Evolutionary conservation across 2,329 filamentous ascomycete species (phyloP).

Genomic region (Gliomastix tumulicola): DNA sequence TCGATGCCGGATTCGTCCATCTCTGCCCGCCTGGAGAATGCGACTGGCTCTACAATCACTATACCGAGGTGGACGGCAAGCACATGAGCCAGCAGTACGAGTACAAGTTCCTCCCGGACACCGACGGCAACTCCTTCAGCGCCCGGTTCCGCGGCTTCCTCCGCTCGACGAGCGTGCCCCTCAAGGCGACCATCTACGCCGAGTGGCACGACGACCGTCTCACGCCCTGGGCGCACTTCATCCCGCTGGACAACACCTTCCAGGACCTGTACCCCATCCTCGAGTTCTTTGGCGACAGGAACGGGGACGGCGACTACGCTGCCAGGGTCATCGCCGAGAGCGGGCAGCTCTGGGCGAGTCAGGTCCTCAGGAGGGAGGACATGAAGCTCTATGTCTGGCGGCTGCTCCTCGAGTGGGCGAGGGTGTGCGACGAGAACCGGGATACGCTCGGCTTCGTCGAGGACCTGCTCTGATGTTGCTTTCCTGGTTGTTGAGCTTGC

Average conservation of each 20-base stretch:
- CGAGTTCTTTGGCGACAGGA: slow-evolving; percentile 48
- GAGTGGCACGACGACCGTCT: slow-evolving; percentile 72
- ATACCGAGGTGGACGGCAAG: slow-evolving; percentile 19
- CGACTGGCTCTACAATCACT: slow-evolving; percentile 28
- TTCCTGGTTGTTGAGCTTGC: too few relatives aligned
- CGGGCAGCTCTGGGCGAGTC: slow-evolving; percentile 54
- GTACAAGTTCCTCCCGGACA: slow-evolving; percentile 63
- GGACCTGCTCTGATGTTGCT: too few relatives aligned
- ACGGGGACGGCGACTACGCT: slow-evolving; percentile 39
- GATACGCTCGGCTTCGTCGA: slow-evolving; percentile 34
- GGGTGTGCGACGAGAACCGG: slow-evolving; percentile 38
- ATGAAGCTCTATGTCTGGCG: slow-evolving; percentile 61
- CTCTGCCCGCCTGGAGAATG: slow-evolving; percentile 30
- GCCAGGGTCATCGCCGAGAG: slow-evolving; percentile 52
- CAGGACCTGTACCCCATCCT: slow-evolving; percentile 59
- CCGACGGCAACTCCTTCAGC: slow-evolving; percentile 62
- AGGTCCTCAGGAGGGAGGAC: slow-evolving; percentile 55
- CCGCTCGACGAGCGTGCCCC: slow-evolving; percentile 54
- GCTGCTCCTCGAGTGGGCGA: slow-evolving; percentile 50
- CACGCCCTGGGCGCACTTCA: slow-evolving; percentile 65
- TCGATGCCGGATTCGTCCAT: slow-evolving; percentile 36
- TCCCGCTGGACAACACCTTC: slow-evolving; percentile 63
- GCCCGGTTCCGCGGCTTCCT: slow-evolving; percentile 59
- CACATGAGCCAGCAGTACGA: slow-evolving; percentile 41
- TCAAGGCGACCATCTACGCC: slow-evolving; percentile 66